These are phyloP conservation scores for Colletotrichum caudatum DNA, from an alignment of 2,329 filamentous ascomycete species.

Conservation along the genomic window DNA sequence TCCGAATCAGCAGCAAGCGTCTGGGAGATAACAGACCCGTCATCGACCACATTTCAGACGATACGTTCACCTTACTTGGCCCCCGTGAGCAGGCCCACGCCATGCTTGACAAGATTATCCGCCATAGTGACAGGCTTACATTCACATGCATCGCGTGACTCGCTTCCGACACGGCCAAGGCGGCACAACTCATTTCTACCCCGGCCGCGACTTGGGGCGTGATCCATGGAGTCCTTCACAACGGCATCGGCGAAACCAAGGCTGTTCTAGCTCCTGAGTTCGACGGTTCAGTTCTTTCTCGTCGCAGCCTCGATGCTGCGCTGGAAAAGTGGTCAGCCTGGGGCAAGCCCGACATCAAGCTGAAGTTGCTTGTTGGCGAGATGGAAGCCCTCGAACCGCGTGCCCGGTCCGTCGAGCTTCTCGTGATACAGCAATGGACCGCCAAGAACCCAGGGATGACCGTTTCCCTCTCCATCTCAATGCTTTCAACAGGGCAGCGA, in stretches of 20 bases:
- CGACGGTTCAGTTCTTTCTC: neutral
- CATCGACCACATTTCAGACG: neutral
- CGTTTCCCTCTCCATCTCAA: neutral
- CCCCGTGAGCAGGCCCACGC: neutral
- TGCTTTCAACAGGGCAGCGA: too few relatives aligned
- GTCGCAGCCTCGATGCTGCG: neutral
- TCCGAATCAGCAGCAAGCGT: neutral
- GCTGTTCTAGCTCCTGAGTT: neutral
- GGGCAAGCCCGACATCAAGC: neutral
- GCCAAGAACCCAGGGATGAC: neutral
- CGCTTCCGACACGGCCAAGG: neutral
- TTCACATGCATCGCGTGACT: neutral
- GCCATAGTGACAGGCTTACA: neutral
- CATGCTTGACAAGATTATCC: neutral
- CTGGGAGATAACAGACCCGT: neutral
- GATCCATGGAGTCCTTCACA: too few relatives aligned
- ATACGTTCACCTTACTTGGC: neutral
- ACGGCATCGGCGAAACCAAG: neutral
- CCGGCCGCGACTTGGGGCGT: too few relatives aligned
- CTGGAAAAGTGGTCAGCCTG: neutral
- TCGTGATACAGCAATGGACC: neutral
- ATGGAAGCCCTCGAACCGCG: neutral
- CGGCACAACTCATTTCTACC: accelerated
- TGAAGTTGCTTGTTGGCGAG: neutral
- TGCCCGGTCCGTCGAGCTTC: neutral